phyloP scores from a whole-genome alignment of 306 rosid species.

The Canavalia gladiata region DNA sequence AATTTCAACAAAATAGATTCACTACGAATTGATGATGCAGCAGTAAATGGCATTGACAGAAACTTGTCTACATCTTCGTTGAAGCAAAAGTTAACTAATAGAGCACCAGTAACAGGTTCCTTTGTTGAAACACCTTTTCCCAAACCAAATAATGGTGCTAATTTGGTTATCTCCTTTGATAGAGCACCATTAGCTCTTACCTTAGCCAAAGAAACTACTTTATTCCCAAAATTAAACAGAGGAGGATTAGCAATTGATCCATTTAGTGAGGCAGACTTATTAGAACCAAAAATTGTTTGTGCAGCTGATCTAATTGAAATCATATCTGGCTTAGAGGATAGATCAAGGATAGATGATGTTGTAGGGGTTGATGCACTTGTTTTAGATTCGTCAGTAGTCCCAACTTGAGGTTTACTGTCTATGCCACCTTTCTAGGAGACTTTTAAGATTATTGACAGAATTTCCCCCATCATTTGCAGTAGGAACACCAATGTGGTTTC shows the following conservation, averaged over 20 bases:
- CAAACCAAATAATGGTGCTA: slow-evolving; percentile 48
- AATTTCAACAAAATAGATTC: slow-evolving; percentile 49
- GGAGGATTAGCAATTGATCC: slow-evolving; percentile 53
- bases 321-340: slow-evolving; percentile 45
- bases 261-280: slow-evolving; percentile 49
- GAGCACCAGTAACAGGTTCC: slow-evolving; percentile 49
- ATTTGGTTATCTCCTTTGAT: slow-evolving; percentile 43
- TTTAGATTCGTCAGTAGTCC: slow-evolving; percentile 49
- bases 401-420: slow-evolving; percentile 47
- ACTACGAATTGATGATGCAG: slow-evolving; percentile 45
- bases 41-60: slow-evolving; percentile 48
- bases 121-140: slow-evolving; percentile 56
- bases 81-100: slow-evolving; percentile 44
- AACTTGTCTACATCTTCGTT: slow-evolving; percentile 48
- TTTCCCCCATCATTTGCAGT: too few relatives aligned
- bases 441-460: too few relatives aligned
- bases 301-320: slow-evolving; percentile 23
- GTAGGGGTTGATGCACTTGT: slow-evolving; percentile 41
- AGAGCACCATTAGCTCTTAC: slow-evolving; percentile 33
- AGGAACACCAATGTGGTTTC: too few relatives aligned
- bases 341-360: slow-evolving; percentile 42
- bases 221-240: slow-evolving; percentile 42
- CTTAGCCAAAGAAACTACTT: slow-evolving; percentile 36
- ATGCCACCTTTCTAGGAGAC: too few relatives aligned
- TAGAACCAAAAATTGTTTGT: slow-evolving; percentile 52